A percentile compares a stretch with the other conserved stretches of the same genome.
These are phyloP conservation scores for Thalia dealbata DNA, from an alignment of 176 grass and related monocot species.

Conservation along the genomic window DNA sequence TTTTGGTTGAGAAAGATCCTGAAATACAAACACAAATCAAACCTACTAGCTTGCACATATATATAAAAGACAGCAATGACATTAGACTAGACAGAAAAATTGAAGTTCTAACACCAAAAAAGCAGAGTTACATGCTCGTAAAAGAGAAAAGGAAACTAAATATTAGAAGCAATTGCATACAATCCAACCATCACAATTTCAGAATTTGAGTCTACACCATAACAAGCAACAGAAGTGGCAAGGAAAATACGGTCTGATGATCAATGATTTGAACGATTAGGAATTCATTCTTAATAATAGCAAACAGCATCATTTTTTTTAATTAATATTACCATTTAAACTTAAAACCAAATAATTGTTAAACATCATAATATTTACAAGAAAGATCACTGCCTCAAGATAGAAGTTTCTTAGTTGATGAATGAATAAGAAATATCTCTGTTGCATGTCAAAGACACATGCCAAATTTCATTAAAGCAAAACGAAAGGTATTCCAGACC, in stretches of 20 bases:
- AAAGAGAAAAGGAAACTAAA: background rate
- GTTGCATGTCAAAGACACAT: background rate
- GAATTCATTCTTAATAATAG: background rate
- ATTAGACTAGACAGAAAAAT: background rate
- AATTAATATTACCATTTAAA: too few species aligned
- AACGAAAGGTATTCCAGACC: constrained; percentile 28
- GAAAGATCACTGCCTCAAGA: background rate
- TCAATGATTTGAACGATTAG: background rate
- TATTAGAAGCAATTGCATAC: background rate
- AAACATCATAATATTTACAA: background rate
- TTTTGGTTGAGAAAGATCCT: constrained; percentile 83
- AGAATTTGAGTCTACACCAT: background rate
- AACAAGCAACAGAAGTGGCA: background rate
- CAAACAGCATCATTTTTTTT: too few species aligned
- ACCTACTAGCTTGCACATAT: background rate
- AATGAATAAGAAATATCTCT: background rate
- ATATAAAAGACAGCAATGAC: background rate
- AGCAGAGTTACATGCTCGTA: too few species aligned
- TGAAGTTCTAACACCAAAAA: too few species aligned
- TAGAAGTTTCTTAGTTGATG: background rate
- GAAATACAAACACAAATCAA: constrained; percentile 29
- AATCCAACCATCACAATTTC: background rate
- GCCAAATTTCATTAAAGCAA: background rate
- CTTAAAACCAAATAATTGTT: too few species aligned
- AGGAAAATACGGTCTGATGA: background rate